Percentiles rank a stretch among this genome's conserved stretches.
These are phyloP conservation scores for Lycium ferocissimum DNA, from an alignment of 257 asterid species.

Conservation along the genomic window DNA sequence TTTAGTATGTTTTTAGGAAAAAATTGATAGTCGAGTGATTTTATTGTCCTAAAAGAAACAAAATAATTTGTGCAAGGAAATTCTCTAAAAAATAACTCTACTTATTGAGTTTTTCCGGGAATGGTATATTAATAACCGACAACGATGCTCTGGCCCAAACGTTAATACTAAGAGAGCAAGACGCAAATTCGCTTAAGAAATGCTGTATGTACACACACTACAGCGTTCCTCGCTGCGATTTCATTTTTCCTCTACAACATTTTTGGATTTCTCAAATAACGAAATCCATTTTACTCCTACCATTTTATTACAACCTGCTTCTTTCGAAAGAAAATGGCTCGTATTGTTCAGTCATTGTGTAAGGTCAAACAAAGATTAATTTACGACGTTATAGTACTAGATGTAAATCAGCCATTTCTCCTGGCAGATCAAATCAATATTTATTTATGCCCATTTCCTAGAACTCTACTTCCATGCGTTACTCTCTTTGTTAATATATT, in stretches of 20 bases:
- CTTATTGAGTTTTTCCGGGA: too few relatives aligned
- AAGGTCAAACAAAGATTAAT: not conserved
- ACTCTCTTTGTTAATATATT: not conserved
- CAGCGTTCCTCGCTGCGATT: too few relatives aligned
- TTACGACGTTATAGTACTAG: not conserved
- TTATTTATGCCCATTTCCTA: not conserved
- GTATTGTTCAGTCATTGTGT: not conserved
- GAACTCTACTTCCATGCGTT: not conserved
- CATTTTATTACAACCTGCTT: not conserved
- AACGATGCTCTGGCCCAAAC: too few relatives aligned
- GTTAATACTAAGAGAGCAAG: too few relatives aligned
- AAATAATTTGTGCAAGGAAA: too few relatives aligned
- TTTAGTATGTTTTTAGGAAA: too few relatives aligned
- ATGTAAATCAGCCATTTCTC: not conserved
- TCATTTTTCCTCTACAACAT: not conserved
- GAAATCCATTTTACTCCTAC: not conserved
- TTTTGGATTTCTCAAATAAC: not conserved
- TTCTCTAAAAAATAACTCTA: too few relatives aligned
- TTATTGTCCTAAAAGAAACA: too few relatives aligned
- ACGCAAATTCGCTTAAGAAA: too few relatives aligned
- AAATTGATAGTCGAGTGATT: too few relatives aligned
- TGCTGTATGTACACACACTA: too few relatives aligned
- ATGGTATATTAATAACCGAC: too few relatives aligned
- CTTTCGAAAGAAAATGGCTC: not conserved
- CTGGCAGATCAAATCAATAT: not conserved